Evolutionary conservation across 1,284 basidiomycete genomes (phyloP).

Genomic region (Golubevia sp.): DNA sequence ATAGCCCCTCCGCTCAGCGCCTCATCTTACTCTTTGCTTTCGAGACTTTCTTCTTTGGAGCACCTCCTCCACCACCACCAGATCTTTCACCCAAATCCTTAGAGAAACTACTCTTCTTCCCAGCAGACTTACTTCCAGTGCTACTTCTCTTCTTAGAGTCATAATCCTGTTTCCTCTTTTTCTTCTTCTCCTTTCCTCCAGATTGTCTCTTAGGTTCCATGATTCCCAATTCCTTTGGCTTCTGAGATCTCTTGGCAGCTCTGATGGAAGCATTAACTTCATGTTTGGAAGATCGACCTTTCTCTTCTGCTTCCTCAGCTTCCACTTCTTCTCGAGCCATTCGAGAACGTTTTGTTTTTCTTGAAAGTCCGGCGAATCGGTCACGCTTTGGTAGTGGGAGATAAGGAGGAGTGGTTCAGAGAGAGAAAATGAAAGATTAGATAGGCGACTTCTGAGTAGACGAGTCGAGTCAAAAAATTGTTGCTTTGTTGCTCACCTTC

Average conservation of each 20-base stretch:
- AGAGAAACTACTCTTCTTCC: slow-evolving; percentile 1
- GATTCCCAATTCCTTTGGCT: slow-evolving; percentile 45
- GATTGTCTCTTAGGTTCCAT: slow-evolving; percentile 14
- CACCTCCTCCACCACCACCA: neutral
- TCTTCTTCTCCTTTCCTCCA: slow-evolving; percentile 8
- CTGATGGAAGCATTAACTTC: slow-evolving; percentile 22
- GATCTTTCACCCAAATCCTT: slow-evolving; percentile 7
- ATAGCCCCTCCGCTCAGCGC: neutral
- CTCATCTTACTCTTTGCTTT: neutral
- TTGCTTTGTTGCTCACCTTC: slow-evolving; percentile 3
- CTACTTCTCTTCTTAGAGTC: neutral
- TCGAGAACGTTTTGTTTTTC: slow-evolving; percentile 37
- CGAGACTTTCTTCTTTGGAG: neutral
- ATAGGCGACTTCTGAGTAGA: slow-evolving; percentile 5
- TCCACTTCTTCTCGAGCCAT: slow-evolving; percentile 48
- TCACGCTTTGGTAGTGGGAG: no score
- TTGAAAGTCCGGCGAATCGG: slow-evolving; percentile 44
- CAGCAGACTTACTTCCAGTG: neutral
- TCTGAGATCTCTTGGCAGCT: slow-evolving; percentile 42
- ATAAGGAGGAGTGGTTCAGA: no score
- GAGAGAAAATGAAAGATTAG: no score
- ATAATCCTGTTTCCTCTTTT: slow-evolving; percentile 8
- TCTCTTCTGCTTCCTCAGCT: slow-evolving; percentile 20
- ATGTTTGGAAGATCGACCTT: neutral
- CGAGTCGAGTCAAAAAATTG: no score